phyloP scores from a whole-genome alignment of 2,329 filamentous ascomycete genomes.

The Epichloe amarillans region DNA sequence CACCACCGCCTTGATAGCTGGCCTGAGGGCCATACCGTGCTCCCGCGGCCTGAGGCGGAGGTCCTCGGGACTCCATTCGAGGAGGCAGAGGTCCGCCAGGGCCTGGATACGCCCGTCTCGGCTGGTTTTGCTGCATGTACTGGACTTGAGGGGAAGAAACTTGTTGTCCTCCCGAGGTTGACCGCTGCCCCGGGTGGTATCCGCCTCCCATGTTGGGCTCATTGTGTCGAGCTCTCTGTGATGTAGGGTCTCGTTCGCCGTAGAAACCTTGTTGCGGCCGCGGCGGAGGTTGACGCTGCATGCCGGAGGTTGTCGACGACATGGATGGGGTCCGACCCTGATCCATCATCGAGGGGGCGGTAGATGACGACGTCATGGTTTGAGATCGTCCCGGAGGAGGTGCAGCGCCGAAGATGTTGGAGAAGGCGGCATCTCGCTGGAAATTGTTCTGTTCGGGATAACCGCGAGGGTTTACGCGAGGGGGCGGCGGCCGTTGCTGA shows the following conservation, averaged over 20 bases:
- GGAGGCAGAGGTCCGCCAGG: slow-evolving; percentile 38
- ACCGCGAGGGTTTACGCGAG: too few relatives aligned
- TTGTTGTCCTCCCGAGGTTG: slow-evolving; percentile 33
- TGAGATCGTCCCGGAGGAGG: slow-evolving; percentile 83
- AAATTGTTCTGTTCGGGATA: slow-evolving; percentile 40
- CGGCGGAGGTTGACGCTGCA: slow-evolving; percentile 52
- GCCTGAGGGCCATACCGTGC: slow-evolving; percentile 37
- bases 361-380: slow-evolving; percentile 77
- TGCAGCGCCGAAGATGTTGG: slow-evolving; percentile 83
- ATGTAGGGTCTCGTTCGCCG: slow-evolving; percentile 17
- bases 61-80: slow-evolving; percentile 50
- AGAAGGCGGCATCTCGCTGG: slow-evolving; percentile 89
- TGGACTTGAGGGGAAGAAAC: slow-evolving; percentile 29
- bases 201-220: slow-evolving; percentile 31
- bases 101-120: slow-evolving; percentile 31
- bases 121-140: slow-evolving; percentile 31
- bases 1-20: slow-evolving; percentile 45
- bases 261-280: slow-evolving; percentile 31
- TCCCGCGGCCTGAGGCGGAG: slow-evolving; percentile 27
- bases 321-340: slow-evolving; percentile 69
- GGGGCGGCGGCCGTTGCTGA: slow-evolving; percentile 24
- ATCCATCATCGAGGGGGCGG: slow-evolving; percentile 36
- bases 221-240: slow-evolving; percentile 17
- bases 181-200: slow-evolving; percentile 40
- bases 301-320: slow-evolving; percentile 39